Evolutionary conservation across 2,329 filamentous ascomycete species (phyloP), one percentile per base, ranked within the genome.

Genomic region (Macrophomina pseudophaseolina): DNA sequence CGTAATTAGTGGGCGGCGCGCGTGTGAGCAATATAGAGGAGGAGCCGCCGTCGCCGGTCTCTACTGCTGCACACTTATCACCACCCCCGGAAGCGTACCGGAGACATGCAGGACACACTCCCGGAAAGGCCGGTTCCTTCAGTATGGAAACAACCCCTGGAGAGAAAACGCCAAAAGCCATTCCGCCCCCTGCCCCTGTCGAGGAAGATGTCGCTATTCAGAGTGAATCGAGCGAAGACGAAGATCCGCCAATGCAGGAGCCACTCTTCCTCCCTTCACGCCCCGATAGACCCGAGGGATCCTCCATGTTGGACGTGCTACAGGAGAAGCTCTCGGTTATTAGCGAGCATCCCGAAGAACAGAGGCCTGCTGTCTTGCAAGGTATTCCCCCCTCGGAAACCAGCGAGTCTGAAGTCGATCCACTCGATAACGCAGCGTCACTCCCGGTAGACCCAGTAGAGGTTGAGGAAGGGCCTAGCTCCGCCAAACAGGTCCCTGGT

Each of bases 51-150:
- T 78, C 75, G 6, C 77, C 77, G 32, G 74, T 75, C 1, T 72
- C 74, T 14, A 76, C 76, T 28, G 70, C 72, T 32, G 71, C 72
- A 6, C 40, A 72, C 46, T 66, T 78, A 32, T 77, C 75, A 6
- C 77, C 77, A 1, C 68, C 78, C 5, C 76, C 76, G 9, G 72
- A 71, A 38, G 72, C 73, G 38, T 78, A 79, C 62, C 74, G 56
- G 40, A 72, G 74, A 33, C 72, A 76, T 67, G 77, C 77, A 14
- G 77, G 77, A 3, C 77, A 79, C 65, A 79, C 77, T 1, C 77
- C 77, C 12, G 67, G 69, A 5, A 64, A 68, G 32, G 71, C 69
- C 52, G 68, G 69, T 4, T 65, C 68, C 5, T 51, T 66, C 49
- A 66, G 65, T 48, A 40, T 51, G 23, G 48, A 46, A 8, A 38